phyloP scores from a whole-genome alignment of 2,329 filamentous ascomycete species.

The Rutstroemia sp. region DNA sequence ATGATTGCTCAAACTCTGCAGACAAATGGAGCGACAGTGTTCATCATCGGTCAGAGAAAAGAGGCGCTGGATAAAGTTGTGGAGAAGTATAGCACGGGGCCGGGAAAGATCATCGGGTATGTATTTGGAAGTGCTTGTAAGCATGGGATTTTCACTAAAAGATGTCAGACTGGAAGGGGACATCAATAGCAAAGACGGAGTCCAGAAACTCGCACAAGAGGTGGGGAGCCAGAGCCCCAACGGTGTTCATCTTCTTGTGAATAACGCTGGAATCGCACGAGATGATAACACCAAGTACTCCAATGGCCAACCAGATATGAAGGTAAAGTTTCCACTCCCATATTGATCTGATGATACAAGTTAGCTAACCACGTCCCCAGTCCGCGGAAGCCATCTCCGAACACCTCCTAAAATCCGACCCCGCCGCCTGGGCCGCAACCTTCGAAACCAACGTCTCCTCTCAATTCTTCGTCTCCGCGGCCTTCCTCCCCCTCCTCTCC shows the following conservation, averaged over 20 bases:
- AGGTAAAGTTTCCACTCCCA: conserved; percentile 18
- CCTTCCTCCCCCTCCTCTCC: conserved; percentile 48
- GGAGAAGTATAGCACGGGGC: conserved; percentile 45
- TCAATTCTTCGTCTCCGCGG: conserved; percentile 55
- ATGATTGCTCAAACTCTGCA: conserved; percentile 27
- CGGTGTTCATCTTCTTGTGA: conserved; percentile 49
- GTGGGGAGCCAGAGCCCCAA: conserved; percentile 32
- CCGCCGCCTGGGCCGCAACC: conserved; percentile 55
- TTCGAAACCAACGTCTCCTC: conserved; percentile 68
- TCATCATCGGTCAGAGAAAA: conserved; percentile 22
- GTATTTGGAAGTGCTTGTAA: conserved; percentile 3
- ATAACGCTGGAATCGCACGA: conserved; percentile 46
- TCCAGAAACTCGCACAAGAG: conserved; percentile 31
- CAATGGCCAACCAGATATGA: conserved; percentile 40
- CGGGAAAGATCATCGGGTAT: conserved; percentile 24
- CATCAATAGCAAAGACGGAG: conserved; percentile 50
- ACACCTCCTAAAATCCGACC: conserved; percentile 41
- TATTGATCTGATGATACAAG: background rate
- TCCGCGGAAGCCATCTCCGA: conserved; percentile 39
- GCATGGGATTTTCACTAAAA: background rate
- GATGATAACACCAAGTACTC: conserved; percentile 45
- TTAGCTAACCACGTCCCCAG: conserved; percentile 1
- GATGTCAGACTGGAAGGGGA: conserved; percentile 40
- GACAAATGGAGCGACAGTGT: conserved; percentile 26
- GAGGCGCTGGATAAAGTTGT: conserved; percentile 25